Evolutionary conservation across 2,329 filamentous ascomycete genomes (phyloP).

Genomic region (Macrophomina pseudophaseolina): DNA sequence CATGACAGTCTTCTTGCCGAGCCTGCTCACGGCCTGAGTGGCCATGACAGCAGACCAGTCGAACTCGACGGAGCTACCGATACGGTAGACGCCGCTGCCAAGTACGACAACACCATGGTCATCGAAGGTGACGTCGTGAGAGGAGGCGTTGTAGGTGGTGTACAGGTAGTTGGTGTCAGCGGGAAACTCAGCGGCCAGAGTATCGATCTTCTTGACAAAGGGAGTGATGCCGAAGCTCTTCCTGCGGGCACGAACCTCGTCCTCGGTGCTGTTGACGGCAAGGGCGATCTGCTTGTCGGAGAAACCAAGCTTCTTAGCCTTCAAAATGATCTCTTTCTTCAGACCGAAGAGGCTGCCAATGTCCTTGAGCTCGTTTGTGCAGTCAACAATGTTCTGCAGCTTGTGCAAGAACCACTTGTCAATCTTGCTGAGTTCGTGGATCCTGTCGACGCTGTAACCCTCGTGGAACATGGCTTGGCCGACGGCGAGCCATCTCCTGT

Average conservation of each 20-base stretch:
- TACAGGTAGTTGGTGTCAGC: slow-evolving; percentile 95
- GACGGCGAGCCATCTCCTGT: slow-evolving; percentile 95
- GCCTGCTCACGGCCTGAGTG: slow-evolving; percentile 77
- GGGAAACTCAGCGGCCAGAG: slow-evolving; percentile 93
- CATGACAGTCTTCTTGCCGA: slow-evolving; percentile 98
- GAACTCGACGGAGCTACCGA: slow-evolving; percentile 96
- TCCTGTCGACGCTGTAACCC: slow-evolving; percentile 87
- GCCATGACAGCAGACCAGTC: slow-evolving; percentile 98
- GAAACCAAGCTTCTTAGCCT: slow-evolving; percentile 97
- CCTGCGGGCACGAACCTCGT: slow-evolving; percentile 84
- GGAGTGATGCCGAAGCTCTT: slow-evolving; percentile 87
- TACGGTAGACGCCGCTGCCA: slow-evolving; percentile 95
- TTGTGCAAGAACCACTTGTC: slow-evolving; percentile 99
- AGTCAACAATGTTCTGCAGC: slow-evolving; percentile 95
- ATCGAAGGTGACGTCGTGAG: slow-evolving; percentile 91
- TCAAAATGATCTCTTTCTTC: slow-evolving; percentile 85
- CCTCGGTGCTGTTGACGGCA: slow-evolving; percentile 83
- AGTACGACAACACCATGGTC: slow-evolving; percentile 90
- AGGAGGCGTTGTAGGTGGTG: slow-evolving; percentile 95
- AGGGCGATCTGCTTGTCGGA: slow-evolving; percentile 93
- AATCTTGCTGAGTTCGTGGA: slow-evolving; percentile 96
- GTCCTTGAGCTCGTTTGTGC: slow-evolving; percentile 81
- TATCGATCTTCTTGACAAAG: slow-evolving; percentile 99
- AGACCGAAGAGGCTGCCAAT: slow-evolving; percentile 82
- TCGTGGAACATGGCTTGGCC: slow-evolving; percentile 98